Evolutionary conservation across 2,329 filamentous ascomycete species (phyloP).

Genomic region (Tricladium varicosporioides): DNA sequence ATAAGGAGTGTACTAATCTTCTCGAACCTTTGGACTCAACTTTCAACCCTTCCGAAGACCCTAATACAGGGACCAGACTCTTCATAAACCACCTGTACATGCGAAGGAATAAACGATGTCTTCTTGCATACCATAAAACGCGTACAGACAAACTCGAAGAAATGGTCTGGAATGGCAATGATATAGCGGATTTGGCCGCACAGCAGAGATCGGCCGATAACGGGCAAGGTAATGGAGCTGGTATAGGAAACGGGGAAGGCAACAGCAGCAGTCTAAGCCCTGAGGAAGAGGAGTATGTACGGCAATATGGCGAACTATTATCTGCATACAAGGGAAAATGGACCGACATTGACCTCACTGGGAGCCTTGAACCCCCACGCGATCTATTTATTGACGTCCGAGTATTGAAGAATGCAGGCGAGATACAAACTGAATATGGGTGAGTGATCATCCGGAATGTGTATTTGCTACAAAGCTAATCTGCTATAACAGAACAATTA

Average conservation of each 20-base stretch:
- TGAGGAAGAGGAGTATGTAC: conserved; percentile 94
- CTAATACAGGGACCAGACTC: conserved; percentile 80
- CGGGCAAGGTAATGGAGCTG: conserved; percentile 33
- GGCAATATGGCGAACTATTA: conserved; percentile 86
- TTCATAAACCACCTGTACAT: conserved; percentile 94
- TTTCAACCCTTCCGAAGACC: conserved; percentile 84
- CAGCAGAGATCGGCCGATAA: conserved; percentile 41
- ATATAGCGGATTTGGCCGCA: conserved; percentile 70
- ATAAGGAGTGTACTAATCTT: conserved; percentile 77
- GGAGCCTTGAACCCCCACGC: conserved; percentile 87
- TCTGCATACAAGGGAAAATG: conserved; percentile 98
- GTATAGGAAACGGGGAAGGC: conserved; percentile 44
- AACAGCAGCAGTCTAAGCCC: conserved; percentile 79
- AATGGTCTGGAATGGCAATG: conserved; percentile 86
- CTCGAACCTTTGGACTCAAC: conserved; percentile 80
- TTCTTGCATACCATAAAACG: conserved; percentile 90
- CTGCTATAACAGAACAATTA: conserved; percentile 68
- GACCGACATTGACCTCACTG: conserved; percentile 96
- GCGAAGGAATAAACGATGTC: conserved; percentile 91
- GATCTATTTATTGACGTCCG: conserved; percentile 97
- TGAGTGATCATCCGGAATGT: conserved; percentile 44
- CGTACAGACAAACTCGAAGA: conserved; percentile 89
- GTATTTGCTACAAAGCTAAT: conserved; percentile 8
- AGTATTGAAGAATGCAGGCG: conserved; percentile 92
- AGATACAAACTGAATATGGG: conserved; percentile 99